Percentiles rank a stretch among this genome's conserved stretches.
Evolutionary conservation across 1,139 yeast species (phyloP).

Genomic region (Wickerhamomyces sp.): DNA sequence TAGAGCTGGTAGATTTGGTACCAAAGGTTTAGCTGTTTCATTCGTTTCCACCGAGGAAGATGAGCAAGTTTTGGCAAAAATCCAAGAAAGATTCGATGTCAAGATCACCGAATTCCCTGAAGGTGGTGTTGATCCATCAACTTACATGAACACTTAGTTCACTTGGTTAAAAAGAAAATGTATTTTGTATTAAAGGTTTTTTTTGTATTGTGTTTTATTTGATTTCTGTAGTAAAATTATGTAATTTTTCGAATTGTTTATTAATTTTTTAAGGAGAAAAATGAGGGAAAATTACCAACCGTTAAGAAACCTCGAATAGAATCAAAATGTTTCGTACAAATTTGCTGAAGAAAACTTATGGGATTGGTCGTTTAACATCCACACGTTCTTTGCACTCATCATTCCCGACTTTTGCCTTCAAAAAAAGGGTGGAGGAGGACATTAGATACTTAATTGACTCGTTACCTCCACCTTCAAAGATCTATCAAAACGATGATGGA

Average conservation of each 20-base stretch:
- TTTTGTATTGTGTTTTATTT: not conserved
- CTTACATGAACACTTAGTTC: conserved; percentile 88
- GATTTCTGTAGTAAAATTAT: too few species aligned
- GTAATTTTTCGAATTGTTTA: too few species aligned
- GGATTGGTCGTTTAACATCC: not conserved
- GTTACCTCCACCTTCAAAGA: conserved; percentile 51
- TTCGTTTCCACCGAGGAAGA: conserved; percentile 85
- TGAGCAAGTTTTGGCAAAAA: conserved; percentile 84
- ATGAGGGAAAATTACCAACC: too few species aligned
- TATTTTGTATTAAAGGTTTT: not conserved
- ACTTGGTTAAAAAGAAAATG: not conserved
- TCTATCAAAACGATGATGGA: conserved; percentile 77
- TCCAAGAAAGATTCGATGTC: conserved; percentile 97
- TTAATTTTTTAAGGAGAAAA: too few species aligned
- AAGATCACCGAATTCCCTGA: conserved; percentile 94
- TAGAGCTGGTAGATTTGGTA: conserved; percentile 99
- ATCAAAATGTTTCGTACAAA: too few species aligned
- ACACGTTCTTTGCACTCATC: conserved; percentile 15
- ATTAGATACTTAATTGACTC: conserved; percentile 26
- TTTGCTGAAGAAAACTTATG: too few species aligned
- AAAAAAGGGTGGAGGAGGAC: conserved; percentile 25
- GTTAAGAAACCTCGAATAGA: too few species aligned
- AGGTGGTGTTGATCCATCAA: conserved; percentile 96
- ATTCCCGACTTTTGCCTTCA: conserved; percentile 13
- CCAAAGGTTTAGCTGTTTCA: conserved; percentile 95